Percentiles rank a stretch among this genome's conserved stretches.
These are phyloP conservation scores for Cercophora samala DNA, from an alignment of 495 filamentous ascomycete genomes.

Conservation along the genomic window DNA sequence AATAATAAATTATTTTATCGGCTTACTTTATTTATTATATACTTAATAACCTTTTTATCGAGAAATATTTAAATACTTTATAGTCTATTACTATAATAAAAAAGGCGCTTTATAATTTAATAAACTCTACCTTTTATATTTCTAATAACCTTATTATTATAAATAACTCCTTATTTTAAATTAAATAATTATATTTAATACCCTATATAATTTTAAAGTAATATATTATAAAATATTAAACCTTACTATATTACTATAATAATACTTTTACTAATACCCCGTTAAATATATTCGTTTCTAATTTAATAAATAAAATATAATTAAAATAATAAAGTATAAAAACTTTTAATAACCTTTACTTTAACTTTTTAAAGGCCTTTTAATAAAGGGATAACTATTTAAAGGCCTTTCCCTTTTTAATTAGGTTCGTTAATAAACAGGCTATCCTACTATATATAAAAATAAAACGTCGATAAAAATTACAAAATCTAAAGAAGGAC, in stretches of 20 bases:
- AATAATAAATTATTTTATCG: no score
- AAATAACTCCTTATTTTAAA: neutral
- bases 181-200: conserved; percentile 4
- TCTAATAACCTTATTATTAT: neutral
- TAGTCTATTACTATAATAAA: no score
- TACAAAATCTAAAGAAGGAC: neutral
- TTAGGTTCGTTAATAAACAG: neutral
- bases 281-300: neutral
- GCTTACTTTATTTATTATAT: no score
- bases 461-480: conserved; percentile 1
- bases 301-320: neutral
- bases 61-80: no score
- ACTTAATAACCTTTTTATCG: no score
- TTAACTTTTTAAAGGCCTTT: neutral
- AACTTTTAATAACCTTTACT: neutral
- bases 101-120: no score
- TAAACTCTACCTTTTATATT: neutral
- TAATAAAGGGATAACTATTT: neutral
- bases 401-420: neutral
- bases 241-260: neutral
- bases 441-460: neutral
- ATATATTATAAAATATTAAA: neutral
- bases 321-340: neutral
- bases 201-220: no score
- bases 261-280: neutral